Percentiles rank a stretch among this genome's conserved stretches.
These are phyloP conservation scores for Tricholoma bakamatsutake DNA, from an alignment of 768 basidiomycete species.

Conservation along the genomic window DNA sequence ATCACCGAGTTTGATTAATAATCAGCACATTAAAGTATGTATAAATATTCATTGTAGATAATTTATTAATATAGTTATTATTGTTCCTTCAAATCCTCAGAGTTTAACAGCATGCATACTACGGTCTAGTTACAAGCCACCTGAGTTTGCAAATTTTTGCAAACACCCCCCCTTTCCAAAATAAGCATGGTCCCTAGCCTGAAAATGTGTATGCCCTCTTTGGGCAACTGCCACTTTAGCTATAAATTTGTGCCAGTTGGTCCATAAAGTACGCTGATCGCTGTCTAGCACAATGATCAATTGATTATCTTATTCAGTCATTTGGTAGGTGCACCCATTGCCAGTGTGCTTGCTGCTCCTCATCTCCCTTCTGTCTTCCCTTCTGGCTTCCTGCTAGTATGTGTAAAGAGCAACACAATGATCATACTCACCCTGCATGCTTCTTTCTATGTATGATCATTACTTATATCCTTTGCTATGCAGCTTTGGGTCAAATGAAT, in stretches of 20 bases:
- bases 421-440: background rate
- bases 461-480: background rate
- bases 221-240: background rate
- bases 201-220: background rate
- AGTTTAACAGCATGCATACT: background rate
- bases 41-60: too few relatives aligned
- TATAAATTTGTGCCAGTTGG: background rate
- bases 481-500: background rate
- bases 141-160: background rate
- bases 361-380: background rate
- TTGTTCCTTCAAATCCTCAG: too few relatives aligned
- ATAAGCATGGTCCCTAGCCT: background rate
- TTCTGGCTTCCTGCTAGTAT: too few relatives aligned
- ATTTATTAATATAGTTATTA: too few relatives aligned
- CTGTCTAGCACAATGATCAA: background rate
- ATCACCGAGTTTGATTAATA: too few relatives aligned
- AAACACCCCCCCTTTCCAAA: background rate
- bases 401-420: too few relatives aligned
- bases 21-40: too few relatives aligned
- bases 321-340: background rate
- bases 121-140: background rate
- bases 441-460: background rate
- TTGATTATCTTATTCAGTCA: background rate
- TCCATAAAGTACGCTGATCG: background rate
- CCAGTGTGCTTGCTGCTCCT: background rate